Percentiles rank a stretch among this genome's conserved stretches.
Evolutionary conservation across 805 yeast species (phyloP).

Genomic region (Suhomyces pyralidae): DNA sequence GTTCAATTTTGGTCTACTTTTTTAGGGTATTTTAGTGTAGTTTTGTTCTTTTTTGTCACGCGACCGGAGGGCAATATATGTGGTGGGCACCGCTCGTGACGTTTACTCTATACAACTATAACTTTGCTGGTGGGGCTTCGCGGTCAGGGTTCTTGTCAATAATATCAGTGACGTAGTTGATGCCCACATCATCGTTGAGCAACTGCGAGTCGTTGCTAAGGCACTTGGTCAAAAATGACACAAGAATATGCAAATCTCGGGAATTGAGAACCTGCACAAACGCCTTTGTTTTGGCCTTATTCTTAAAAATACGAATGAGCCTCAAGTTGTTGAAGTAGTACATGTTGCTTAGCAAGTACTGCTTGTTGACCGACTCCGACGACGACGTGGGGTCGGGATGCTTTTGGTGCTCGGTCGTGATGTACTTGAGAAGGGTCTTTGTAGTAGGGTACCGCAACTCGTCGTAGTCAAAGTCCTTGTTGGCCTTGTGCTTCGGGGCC

Average conservation of each 20-base stretch:
- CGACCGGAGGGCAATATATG: not conserved
- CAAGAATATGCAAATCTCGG: slow-evolving; percentile 25
- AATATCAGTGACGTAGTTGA: slow-evolving; percentile 34
- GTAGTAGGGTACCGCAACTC: slow-evolving; percentile 28
- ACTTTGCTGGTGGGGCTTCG: not conserved
- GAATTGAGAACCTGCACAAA: slow-evolving; percentile 31
- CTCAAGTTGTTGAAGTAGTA: slow-evolving; percentile 36
- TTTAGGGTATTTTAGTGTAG: too few species aligned
- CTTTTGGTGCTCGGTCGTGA: slow-evolving; percentile 14
- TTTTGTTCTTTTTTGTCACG: not conserved
- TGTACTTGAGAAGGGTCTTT: slow-evolving; percentile 27
- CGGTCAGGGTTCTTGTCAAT: slow-evolving; percentile 27
- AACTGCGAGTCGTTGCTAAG: slow-evolving; percentile 8
- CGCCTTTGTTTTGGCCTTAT: slow-evolving; percentile 40
- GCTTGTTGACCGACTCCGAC: slow-evolving; percentile 39
- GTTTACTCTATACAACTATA: not conserved
- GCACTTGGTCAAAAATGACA: slow-evolving; percentile 21
- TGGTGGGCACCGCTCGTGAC: not conserved
- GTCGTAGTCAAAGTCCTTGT: slow-evolving; percentile 9
- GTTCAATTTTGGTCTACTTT: too few species aligned
- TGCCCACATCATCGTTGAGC: slow-evolving; percentile 16
- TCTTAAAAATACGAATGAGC: slow-evolving; percentile 36
- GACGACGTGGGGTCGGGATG: slow-evolving; percentile 11
- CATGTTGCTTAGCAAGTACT: slow-evolving; percentile 38
- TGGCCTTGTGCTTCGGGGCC: slow-evolving; percentile 3